A percentile compares a stretch with the other conserved stretches of the same genome.
phyloP scores from a whole-genome alignment of 257 asterid species.

The Capsicum baccatum region DNA sequence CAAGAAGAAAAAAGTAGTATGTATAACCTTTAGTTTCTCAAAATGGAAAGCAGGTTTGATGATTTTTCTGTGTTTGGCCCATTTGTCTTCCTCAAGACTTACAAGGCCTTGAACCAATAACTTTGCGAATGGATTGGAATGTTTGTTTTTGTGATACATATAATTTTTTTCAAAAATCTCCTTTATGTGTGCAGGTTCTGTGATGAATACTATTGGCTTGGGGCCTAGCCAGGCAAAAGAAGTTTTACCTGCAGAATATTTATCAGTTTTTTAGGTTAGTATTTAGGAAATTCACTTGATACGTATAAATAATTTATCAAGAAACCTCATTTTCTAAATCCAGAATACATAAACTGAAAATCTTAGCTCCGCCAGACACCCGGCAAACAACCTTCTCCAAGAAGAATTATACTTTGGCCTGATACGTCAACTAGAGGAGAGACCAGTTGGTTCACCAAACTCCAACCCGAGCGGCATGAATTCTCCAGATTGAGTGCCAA shows the following conservation, averaged over 20 bases:
- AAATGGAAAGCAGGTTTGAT: background rate
- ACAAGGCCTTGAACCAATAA: background rate
- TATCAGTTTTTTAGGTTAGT: background rate
- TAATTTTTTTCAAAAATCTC: background rate
- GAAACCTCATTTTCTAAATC: background rate
- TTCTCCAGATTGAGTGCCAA: background rate
- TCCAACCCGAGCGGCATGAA: background rate
- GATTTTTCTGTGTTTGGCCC: background rate
- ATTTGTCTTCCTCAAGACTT: background rate
- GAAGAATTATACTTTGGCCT: background rate
- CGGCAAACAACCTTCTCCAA: background rate
- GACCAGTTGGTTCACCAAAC: background rate
- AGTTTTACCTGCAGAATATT: background rate
- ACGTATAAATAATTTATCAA: background rate
- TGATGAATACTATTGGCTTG: slow-evolving; percentile 9
- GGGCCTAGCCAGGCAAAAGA: slow-evolving; percentile 17
- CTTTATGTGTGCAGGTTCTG: background rate
- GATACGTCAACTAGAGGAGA: background rate
- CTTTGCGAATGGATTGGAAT: background rate
- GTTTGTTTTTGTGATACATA: background rate
- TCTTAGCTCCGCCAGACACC: too few species aligned
- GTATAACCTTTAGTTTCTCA: background rate
- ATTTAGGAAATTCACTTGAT: background rate
- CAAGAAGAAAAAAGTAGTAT: background rate
- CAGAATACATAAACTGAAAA: background rate